These are phyloP conservation scores for Penicillium coprophilum DNA, from an alignment of 495 filamentous ascomycete species.

Conservation along the genomic window DNA sequence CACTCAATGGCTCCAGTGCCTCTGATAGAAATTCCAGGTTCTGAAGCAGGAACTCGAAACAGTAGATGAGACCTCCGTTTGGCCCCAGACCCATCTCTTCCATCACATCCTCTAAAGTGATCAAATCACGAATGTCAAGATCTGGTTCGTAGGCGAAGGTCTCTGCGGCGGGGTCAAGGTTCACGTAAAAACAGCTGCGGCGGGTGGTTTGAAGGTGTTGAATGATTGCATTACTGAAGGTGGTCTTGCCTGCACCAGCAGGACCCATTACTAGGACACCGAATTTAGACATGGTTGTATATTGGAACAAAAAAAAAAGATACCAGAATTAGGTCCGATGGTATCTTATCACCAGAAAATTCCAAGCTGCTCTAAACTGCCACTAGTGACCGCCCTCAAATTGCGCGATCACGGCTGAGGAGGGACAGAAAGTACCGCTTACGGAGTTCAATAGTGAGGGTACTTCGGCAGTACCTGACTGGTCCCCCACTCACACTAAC, in stretches of 20 bases:
- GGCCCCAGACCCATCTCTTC: constrained; percentile 91
- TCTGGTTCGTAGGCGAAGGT: constrained; percentile 88
- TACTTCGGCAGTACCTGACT: constrained; percentile 21
- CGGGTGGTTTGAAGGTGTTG: constrained; percentile 85
- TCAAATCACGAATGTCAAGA: constrained; percentile 94
- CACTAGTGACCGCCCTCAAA: constrained; percentile 23
- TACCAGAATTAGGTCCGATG: neutral
- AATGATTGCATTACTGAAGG: constrained; percentile 91
- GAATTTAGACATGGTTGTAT: constrained; percentile 77
- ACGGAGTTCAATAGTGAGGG: constrained; percentile 4
- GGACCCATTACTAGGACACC: constrained; percentile 94
- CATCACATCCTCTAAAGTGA: constrained; percentile 97
- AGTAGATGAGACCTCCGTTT: constrained; percentile 96
- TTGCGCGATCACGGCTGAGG: constrained; percentile 27
- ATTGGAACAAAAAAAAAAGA: neutral
- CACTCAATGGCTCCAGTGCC: constrained; percentile 78
- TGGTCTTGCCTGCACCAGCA: constrained; percentile 88
- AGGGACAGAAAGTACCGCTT: constrained; percentile 8
- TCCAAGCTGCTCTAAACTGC: constrained; percentile 16
- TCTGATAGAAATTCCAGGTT: constrained; percentile 95
- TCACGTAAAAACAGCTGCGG: constrained; percentile 93
- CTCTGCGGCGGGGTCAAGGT: constrained; percentile 95
- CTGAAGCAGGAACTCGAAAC: constrained; percentile 91
- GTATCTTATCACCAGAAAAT: constrained; percentile 23
- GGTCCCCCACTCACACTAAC: constrained; percentile 14